Evolutionary conservation across 768 basidiomycete genomes (phyloP).

Genomic region (Rhodosporidiobolus odoratus): DNA sequence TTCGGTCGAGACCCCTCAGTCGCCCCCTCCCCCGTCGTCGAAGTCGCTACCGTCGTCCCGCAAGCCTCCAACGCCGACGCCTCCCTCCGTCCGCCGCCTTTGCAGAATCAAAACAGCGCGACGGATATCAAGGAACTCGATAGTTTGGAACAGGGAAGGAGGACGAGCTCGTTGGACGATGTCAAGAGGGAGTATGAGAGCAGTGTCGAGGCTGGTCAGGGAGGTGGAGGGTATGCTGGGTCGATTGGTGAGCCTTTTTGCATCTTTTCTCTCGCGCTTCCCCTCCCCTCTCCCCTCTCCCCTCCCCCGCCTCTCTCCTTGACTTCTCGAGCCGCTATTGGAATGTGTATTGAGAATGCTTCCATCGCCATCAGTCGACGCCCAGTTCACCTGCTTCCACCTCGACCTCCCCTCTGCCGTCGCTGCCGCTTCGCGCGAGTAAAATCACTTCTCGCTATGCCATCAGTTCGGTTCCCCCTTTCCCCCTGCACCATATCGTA

Average conservation of each 20-base stretch:
- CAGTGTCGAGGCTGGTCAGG: conserved; percentile 1
- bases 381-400: conserved; percentile 62
- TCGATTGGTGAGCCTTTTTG: not conserved
- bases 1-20: conserved; percentile 70
- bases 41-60: conserved; percentile 73
- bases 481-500: too few species aligned
- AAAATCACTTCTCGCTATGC: not conserved
- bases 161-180: conserved; percentile 19
- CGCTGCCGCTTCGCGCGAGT: conserved; percentile 52
- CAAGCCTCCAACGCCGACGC: conserved; percentile 29
- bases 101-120: not conserved
- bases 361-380: too few species aligned
- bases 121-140: conserved; percentile 14
- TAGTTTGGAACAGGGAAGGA: too few species aligned
- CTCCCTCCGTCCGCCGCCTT: conserved; percentile 1
- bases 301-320: not conserved
- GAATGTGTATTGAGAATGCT: too few species aligned
- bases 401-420: conserved; percentile 72
- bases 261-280: not conserved
- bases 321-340: too few species aligned
- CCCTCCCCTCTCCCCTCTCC: conserved; percentile 12
- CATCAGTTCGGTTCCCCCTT: too few species aligned
- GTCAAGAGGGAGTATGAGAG: conserved; percentile 3
- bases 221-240: not conserved
- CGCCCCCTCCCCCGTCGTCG: conserved; percentile 51